These are phyloP conservation scores for Senecio squalidus DNA, from an alignment of 140 eudicot species.

Conservation along the genomic window DNA sequence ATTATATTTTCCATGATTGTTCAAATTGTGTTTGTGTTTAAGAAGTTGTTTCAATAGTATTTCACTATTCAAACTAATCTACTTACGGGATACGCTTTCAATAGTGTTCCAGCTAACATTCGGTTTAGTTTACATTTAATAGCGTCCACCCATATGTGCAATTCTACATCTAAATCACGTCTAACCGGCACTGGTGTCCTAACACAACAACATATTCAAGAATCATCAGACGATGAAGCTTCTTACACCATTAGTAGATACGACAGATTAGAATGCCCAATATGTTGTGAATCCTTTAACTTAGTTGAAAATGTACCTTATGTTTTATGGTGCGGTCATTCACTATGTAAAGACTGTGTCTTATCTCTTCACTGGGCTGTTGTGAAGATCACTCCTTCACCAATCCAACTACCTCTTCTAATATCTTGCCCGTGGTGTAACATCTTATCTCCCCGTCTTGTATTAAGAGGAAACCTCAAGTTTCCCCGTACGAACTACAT, in stretches of 20 bases:
- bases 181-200: slow-evolving; percentile 53
- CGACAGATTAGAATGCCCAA: slow-evolving; percentile 81
- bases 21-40: too few relatives aligned
- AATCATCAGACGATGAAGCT: slow-evolving; percentile 62
- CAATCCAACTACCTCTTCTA: slow-evolving; percentile 75
- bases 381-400: slow-evolving; percentile 59
- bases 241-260: slow-evolving; percentile 48
- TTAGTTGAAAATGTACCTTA: slow-evolving; percentile 82
- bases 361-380: slow-evolving; percentile 66
- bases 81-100: too few relatives aligned
- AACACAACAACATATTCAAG: slow-evolving; percentile 27
- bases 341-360: slow-evolving; percentile 78
- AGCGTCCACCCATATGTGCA: too few relatives aligned
- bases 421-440: slow-evolving; percentile 96
- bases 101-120: too few relatives aligned
- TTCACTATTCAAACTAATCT: too few relatives aligned
- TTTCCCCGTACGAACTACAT: slow-evolving; percentile 82
- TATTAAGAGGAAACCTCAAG: slow-evolving; percentile 53
- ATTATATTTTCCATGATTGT: too few relatives aligned
- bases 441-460: slow-evolving; percentile 60
- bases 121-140: too few relatives aligned
- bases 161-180: slow-evolving; percentile 52
- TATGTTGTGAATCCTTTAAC: slow-evolving; percentile 86
- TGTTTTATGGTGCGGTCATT: slow-evolving; percentile 94
- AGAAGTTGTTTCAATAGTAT: too few relatives aligned